Base-by-base conservation (phyloP, 371 early-diverging fungal genomes). In the Mortierella sp. region DNA sequence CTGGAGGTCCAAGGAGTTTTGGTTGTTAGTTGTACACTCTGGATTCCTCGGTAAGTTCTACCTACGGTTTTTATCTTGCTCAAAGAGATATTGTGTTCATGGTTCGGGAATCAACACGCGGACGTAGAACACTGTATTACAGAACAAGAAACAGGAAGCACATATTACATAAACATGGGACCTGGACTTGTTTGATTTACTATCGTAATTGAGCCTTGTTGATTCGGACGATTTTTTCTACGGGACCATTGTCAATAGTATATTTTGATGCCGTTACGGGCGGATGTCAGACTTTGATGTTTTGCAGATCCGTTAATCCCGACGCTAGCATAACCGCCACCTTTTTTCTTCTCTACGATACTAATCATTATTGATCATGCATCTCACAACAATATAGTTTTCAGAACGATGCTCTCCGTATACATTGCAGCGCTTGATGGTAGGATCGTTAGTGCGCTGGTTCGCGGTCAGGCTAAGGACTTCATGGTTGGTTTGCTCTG, bases 341-440 rank as follows among this genome's bases (percentile, higher is more conserved):
- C 5, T 43, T 9, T 43, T 43, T 10, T n/a, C 6, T n/a, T 47
- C 24, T 22, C 15, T 59, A 59, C 58, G 64, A 16, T 40, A 55
- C 57, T 63, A 63, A 65, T 60, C 43, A 40, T 57, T 50, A n/a
- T n/a, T 48, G n/a, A 48, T 48, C 48, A 48, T 48, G n/a, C 21
- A 48, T 7, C 48, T 52, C 55, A 24, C 55, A 9, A 59, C 63
- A 21, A 38, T 41, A 53, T 79, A 89, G 93, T 95, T n/a, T 91
- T 95, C 73, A 86, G 96, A 67, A 96, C 96, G 4, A 84, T 93
- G 48, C 84, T 96, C 40, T 95, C 95, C 10, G 94, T 96, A 2
- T 94, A 92, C 59, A 94, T 96, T 63, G 98, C 98, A 9, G 86
- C 97, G 43, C 88, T 97, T 55, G 98, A 98, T 84, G 98, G 98